Conservation (phyloP, 78 protist species). For the Dictyostelium firmibasis region DNA sequence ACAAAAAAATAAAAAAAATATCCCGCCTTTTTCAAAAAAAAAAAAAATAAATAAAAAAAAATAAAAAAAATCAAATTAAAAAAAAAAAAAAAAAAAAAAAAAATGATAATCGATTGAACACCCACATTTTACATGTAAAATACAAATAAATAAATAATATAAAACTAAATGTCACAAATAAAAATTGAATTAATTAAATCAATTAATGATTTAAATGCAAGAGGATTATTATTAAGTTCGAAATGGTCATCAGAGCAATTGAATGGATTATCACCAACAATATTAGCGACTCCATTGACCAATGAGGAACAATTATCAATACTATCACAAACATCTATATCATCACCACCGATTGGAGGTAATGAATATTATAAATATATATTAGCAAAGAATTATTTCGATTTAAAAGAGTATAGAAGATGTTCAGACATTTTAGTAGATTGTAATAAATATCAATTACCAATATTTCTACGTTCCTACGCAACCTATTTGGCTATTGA, state of each 20-base stretch:
- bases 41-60: not conserved
- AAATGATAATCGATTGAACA: not conserved
- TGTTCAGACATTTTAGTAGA: conserved; percentile 22
- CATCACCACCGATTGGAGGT: conserved; percentile 20
- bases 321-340: not conserved
- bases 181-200: conserved; percentile 48
- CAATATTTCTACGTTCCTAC: conserved; percentile 37
- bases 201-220: conserved; percentile 37
- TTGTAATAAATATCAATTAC: not conserved
- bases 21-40: not conserved
- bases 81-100: not conserved
- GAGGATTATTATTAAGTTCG: conserved; percentile 43
- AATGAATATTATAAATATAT: conserved; percentile 30
- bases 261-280: conserved; percentile 15
- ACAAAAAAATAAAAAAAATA: not conserved
- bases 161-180: not conserved
- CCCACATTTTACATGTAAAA: not conserved
- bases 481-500: conserved; percentile 62
- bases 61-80: not conserved
- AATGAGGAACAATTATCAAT: not conserved
- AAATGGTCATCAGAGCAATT: conserved; percentile 76
- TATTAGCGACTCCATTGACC: not conserved
- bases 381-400: conserved; percentile 73
- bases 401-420: conserved; percentile 68
- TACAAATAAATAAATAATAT: not conserved